These are phyloP conservation scores for Boletus huronensis DNA, from an alignment of 768 basidiomycete species.

Conservation along the genomic window DNA sequence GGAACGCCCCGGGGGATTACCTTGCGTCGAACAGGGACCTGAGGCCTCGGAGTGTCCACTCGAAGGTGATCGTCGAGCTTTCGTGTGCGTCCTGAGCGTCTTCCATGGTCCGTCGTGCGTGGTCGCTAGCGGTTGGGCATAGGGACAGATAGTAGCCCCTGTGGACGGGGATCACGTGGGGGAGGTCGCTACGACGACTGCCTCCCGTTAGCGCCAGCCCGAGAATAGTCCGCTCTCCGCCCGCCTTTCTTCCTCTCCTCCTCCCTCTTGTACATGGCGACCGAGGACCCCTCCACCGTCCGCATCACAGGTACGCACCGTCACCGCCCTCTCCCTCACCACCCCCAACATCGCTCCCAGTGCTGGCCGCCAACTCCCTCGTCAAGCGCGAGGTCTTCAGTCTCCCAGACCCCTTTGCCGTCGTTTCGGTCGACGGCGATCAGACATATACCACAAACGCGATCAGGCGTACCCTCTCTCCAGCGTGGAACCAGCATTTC, in stretches of 20 bases:
- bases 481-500: slow-evolving; percentile 84
- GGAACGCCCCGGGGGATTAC: slow-evolving; percentile 18
- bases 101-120: no score
- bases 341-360: slow-evolving; percentile 36
- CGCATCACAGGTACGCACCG: slow-evolving; percentile 23
- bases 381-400: slow-evolving; percentile 75
- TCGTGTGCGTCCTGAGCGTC: slow-evolving; percentile 42
- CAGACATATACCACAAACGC: slow-evolving; percentile 77
- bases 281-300: slow-evolving; percentile 14
- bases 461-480: slow-evolving; percentile 62
- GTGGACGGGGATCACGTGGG: background rate
- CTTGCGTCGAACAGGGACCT: slow-evolving; percentile 74
- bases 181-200: background rate
- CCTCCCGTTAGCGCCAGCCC: background rate
- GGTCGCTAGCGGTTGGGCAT: no score
- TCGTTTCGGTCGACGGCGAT: slow-evolving; percentile 81
- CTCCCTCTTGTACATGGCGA: slow-evolving; percentile 18
- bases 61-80: slow-evolving; percentile 56
- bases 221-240: background rate
- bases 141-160: background rate
- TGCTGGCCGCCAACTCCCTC: slow-evolving; percentile 72
- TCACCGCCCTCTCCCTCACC: background rate
- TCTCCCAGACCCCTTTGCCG: slow-evolving; percentile 86
- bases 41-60: slow-evolving; percentile 75
- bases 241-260: background rate